Evolutionary conservation across 192 early-diverging fungal genomes (phyloP), one percentile per base, ranked within the genome.

Genomic region (Cladochytrium replicatum): DNA sequence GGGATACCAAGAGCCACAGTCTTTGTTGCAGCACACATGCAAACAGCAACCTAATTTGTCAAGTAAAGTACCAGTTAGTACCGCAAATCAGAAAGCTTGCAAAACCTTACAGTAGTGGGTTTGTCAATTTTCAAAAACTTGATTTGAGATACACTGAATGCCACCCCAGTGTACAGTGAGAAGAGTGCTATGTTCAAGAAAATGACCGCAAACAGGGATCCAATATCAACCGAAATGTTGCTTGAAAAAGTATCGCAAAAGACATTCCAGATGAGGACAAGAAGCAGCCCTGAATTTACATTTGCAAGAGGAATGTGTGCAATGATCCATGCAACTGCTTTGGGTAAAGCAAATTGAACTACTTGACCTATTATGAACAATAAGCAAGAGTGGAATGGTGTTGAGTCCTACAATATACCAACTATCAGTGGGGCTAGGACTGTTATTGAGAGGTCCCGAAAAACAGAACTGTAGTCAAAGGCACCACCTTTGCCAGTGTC

Each of bases 1-100:
- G 83, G 83, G 13, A 86, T 78, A 15, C 83, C 83, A 62, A 86
- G 71, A 0, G 83, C 79, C 17, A 86, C 78, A 1, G 83, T 82
- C 50, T 86, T 86, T 1, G 83, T 86, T 2, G 80, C 79, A 8
- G 74, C 83, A 56, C 81, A 83, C 54, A 76, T 82, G 58, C 80
- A 58, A 32, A 84, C 72, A 0, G 83, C 81, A 6, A 82, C 48
- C 53, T 54, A n/a, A n/a, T n/a, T n/a, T n/a, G n/a, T n/a, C n/a
- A n/a, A n/a, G 42, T n/a, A 26, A 29, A 22, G 4, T 13, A 26
- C 22, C 31, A 8, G 32, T 6, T 11, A n/a, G 13, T 21, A n/a
- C 0, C 29, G 9, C 6, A 8, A 43, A 31, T 8, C 32, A 8
- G 39, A 50, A n/a, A 43, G 2, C 19, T 13, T n/a, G 29, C 30